Evolutionary conservation across 1,284 basidiomycete genomes (phyloP), one percentile per base, ranked within the genome.

Genomic region (Ganoderma lingzhi): DNA sequence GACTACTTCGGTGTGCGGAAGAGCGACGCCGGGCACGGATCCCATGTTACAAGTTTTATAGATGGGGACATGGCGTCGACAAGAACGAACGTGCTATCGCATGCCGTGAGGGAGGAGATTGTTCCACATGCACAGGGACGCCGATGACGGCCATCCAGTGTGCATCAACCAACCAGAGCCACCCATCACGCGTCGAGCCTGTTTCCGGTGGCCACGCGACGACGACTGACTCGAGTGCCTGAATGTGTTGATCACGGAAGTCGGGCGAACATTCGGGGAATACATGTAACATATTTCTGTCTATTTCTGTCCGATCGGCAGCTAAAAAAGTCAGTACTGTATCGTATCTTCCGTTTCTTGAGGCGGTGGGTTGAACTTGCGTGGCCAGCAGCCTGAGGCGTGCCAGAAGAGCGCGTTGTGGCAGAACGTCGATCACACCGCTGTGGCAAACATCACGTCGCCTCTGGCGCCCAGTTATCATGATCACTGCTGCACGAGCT

Each of bases 81-180:
- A 61, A 42, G 44, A 19, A 63, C 75, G 71, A 73, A 76, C 72
- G 72, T 75, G 72, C 70, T 73, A 73, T 73, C 73, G 72, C 71
- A 72, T 68, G 73, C 71, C 62, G 67, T 64, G 61, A 64, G 53
- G 59, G 32, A 15, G 63, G 51, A 44, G 39, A 69, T 30, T 17
- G 63, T 37, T 45, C 64, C 73, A 69, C 70, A 73, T 74, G 73
- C 56, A 61, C 30, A 59, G 70, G 66, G 64, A 55, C 71, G 69
- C 66, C 65, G 64, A 64, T 60, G 44, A 63, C 30, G 64, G 30
- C 53, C 68, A 73, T 73, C 72, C 63, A 39, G 62, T 35, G 66
- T 23, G 59, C 70, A 73, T 73, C 72, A 73, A 56, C 62, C 68
- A 69, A 73, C 69, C 39, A 53, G 61, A 30, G 68, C 15, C 44